Base-by-base conservation (phyloP, 768 basidiomycete genomes). In the Amanita subjunquillea region DNA sequence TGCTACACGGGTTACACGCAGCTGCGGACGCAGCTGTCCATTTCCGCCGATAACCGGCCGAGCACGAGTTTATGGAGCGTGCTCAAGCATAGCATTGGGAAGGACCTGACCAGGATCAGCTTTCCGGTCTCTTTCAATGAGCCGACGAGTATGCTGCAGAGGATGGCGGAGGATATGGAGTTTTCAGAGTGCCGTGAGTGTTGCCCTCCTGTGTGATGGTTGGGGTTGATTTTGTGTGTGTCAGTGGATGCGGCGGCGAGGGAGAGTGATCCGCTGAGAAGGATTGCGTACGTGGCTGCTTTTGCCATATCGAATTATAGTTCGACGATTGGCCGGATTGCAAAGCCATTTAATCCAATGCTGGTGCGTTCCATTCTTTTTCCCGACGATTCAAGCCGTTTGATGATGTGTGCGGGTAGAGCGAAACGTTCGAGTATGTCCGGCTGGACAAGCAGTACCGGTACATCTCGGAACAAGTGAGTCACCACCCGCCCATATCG, bases 271-370 rank as follows among this genome's bases (percentile, higher is more conserved):
- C 81, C 91, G 1, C 77, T 87, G 42, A 79, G 82, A 50, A 80
- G 94, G 3, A 80, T 96, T 48, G 93, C 92, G 2, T 98, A 83
- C 60, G 91, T 98, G 13, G 91, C 88, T 17, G 94, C 92, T 1
- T 98, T 98, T 65, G 94, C 93, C 2, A 96, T 96, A 91, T 90
- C 89, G 27, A 97, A 97, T 69, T 98, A 98, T 67, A 91, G 90
- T 1, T 91, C 89, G 22, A 98, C 94, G 2, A 90, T 95, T 58
- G 94, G 95, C 3, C 79, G 94, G 36, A 96, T 98, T 57, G 94
- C 94, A 10, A 96, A 97, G 67, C 94, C 93, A 1, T 96, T 96
- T 69, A 96, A 96, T 66, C 94, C 92, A 5, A 90, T 95, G 83
- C 79, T 96, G 51, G 87, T 90, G 55, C 48, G 85, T 72, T 50